A percentile compares a stretch with the other conserved stretches of the same genome.
Conservation (phyloP, 1,139 yeast genomes). For the Taphrina communis region DNA sequence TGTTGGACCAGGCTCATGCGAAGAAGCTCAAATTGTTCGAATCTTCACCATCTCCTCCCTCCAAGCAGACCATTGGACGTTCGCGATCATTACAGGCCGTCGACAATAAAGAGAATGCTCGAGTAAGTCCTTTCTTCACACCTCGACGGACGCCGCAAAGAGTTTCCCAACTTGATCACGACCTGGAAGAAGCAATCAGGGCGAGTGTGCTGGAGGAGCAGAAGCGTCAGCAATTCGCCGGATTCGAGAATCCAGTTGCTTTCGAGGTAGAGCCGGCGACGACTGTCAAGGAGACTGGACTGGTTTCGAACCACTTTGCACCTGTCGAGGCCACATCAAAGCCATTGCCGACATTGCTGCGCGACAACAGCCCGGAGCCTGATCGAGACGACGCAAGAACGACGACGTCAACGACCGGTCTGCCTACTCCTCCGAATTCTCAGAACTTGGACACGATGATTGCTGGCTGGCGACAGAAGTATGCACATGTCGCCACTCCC, state of each 20-base stretch:
- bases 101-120: slow-evolving; percentile 22
- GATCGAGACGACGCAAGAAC: background rate
- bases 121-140: slow-evolving; percentile 26
- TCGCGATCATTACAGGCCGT: background rate
- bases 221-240: slow-evolving; percentile 18
- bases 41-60: slow-evolving; percentile 38
- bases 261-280: slow-evolving; percentile 14
- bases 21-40: slow-evolving; percentile 39
- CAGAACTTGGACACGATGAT: slow-evolving; percentile 14
- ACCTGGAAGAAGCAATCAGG: slow-evolving; percentile 14
- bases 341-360: slow-evolving; percentile 15
- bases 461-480: slow-evolving; percentile 18
- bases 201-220: slow-evolving; percentile 21
- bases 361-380: background rate
- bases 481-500: background rate
- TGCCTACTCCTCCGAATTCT: slow-evolving; percentile 28
- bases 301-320: slow-evolving; percentile 6
- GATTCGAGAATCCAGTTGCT: slow-evolving; percentile 19
- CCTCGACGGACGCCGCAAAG: background rate
- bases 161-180: slow-evolving; percentile 3
- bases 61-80: background rate
- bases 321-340: background rate
- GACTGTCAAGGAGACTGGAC: background rate
- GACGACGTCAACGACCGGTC: background rate
- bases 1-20: slow-evolving; percentile 24